Base-by-base conservation (phyloP, 164 flowering plant species). In the Liriodendron chinense region DNA sequence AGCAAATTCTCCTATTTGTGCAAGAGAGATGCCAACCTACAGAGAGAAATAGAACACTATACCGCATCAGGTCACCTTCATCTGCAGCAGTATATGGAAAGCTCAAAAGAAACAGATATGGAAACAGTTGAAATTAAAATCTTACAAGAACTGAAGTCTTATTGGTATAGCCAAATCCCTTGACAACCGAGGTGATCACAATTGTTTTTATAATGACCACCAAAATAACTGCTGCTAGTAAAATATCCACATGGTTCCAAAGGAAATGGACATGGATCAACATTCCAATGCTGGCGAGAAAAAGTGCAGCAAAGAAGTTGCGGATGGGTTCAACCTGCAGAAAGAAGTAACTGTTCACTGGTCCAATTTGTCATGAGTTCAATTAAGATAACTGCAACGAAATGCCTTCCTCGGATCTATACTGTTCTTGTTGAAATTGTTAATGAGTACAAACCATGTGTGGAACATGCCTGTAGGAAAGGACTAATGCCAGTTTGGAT, bases 201-300 rank as follows among this genome's bases (percentile, higher is more conserved):
- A 88, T 66, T 43, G 97, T 94, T 86, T 94, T 94, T 70, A 91
- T 73, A 47, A 93, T 83, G 75, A 94, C 86, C 79, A 94, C 98
- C 84, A 94, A 78, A 73, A 94, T 81, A 69, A 94, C 97, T 69
- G 98, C 84, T 65, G 98, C 98, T 57, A 94, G 85, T 79, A 94
- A 88, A 66, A 94, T 92, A 84, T 94, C 98, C 72, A 93, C 92
- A 70, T 94, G 98, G 77, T 90, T 92, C 98, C 98, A 94, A 43
- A 94, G 95, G 82, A 94, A 94, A 74, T 93, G 98, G 66, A 90
- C 95, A 85, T 92, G 94, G 77, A 94, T 94, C 66, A 94, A 85
- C 98, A 94, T 94, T 79, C 98, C 98, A 80, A 94, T 94, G 85
- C 98, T 94, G 75, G 98, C 92, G 65, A 94, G 97, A 76, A 94